Evolutionary conservation across 257 asterid genomes (phyloP).

Genomic region (Capsicum chinense): DNA sequence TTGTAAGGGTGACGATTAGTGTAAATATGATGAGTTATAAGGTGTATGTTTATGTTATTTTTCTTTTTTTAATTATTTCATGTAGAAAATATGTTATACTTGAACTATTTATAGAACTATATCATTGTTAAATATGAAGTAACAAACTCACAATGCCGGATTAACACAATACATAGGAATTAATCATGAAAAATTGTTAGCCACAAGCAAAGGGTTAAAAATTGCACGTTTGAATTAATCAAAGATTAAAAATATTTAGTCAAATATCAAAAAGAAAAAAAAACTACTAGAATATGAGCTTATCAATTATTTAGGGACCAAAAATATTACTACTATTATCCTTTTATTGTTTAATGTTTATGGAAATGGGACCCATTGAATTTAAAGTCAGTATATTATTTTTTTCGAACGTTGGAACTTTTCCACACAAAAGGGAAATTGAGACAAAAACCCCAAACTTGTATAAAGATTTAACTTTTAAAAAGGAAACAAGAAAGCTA

Average conservation of each 20-base stretch:
- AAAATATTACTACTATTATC: neutral
- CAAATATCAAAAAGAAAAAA: neutral
- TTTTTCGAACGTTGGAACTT: slow-evolving; percentile 50
- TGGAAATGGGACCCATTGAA: slow-evolving; percentile 33
- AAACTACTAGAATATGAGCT: no score
- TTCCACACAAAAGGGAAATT: neutral
- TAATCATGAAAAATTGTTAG: no score
- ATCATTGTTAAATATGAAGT: no score
- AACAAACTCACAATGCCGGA: no score
- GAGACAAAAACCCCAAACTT: slow-evolving; percentile 28
- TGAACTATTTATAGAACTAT: no score
- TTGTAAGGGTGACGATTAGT: no score
- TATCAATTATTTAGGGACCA: neutral
- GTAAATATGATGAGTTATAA: no score
- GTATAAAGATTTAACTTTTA: neutral
- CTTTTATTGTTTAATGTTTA: neutral
- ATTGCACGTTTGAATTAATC: neutral
- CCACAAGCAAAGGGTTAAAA: no score
- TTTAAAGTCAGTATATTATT: slow-evolving; percentile 16
- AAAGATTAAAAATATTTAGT: neutral
- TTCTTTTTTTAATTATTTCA: no score
- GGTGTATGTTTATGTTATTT: no score
- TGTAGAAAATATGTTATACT: no score
- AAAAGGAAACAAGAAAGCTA: slow-evolving; percentile 22
- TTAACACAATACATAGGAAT: no score